Conservation (phyloP, 805 yeast genomes). For the Danielozyma ontarioensis region DNA sequence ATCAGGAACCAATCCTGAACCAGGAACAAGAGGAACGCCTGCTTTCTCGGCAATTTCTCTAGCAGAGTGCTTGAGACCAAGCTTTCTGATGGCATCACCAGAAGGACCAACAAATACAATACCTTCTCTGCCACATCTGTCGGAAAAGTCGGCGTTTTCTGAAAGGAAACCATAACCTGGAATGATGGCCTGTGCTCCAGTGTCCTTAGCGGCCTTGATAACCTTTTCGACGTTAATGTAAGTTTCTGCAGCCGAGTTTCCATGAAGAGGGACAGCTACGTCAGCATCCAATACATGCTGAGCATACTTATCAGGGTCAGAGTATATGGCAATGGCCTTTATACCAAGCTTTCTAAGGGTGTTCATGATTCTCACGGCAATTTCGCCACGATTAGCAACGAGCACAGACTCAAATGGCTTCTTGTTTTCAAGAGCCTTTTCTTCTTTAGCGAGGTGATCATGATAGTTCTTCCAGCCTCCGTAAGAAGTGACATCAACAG, state of each 20-base stretch:
- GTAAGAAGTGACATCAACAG: conserved; percentile 73
- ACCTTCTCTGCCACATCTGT: conserved; percentile 75
- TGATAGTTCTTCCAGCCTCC: conserved; percentile 86
- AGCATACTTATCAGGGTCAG: conserved; percentile 86
- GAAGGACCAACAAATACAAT: conserved; percentile 95
- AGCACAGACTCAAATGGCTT: conserved; percentile 80
- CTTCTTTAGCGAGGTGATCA: conserved; percentile 22
- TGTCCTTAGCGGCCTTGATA: conserved; percentile 73
- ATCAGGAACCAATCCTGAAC: conserved; percentile 74
- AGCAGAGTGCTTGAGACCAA: conserved; percentile 95
- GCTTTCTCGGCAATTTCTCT: conserved; percentile 88
- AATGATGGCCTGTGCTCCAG: conserved; percentile 90
- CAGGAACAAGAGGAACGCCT: conserved; percentile 97
- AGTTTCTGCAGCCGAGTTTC: conserved; percentile 85
- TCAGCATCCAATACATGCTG: conserved; percentile 85
- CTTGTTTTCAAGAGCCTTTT: conserved; percentile 16
- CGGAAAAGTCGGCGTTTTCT: conserved; percentile 95
- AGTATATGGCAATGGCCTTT: conserved; percentile 79
- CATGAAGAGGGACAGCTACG: conserved; percentile 71
- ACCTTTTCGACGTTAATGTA: conserved; percentile 83
- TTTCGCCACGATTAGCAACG: conserved; percentile 96
- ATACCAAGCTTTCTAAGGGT: conserved; percentile 80
- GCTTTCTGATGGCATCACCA: conserved; percentile 84
- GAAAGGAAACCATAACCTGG: conserved; percentile 98
- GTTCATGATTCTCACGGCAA: conserved; percentile 89